Base-by-base conservation (phyloP, 495 filamentous ascomycete species). In the Pyronema domesticum region DNA sequence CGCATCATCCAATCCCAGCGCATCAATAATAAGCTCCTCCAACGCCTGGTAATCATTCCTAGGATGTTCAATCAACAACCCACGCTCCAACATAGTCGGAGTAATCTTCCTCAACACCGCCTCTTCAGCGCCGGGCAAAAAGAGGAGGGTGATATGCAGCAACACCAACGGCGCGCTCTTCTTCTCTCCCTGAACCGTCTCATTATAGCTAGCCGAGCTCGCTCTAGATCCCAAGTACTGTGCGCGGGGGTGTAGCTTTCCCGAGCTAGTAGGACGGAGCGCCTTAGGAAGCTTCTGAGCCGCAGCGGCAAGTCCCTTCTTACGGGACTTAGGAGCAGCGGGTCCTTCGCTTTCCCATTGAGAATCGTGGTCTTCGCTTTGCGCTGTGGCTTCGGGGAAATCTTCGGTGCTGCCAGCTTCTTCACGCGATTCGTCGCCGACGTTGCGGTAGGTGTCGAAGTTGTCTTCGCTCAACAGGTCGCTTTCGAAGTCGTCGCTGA, bases 11-110 rank as follows among this genome's bases (percentile, higher is more conserved):
- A 95, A 86, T 0, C 91, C 91, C 53, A 98, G 68, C 7, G 82
- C 81, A 67, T 95, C 89, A 3, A 95, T 69, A n/a, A 98, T 70
- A 13, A 88, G 74, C 67, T 95, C 91, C 67, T 98, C 91, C 0
- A 98, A 76, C 19, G 94, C 68, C 62, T 94, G 89, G 62, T 89
- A 95, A 58, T 93, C 82, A 55, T 88, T 86, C 60, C 83, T 78
- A 10, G 91, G 91, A 63, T 98, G 91, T 0, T 86, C 80, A 7
- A 98, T 75, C 42, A 98, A 71, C 13, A 98, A 74, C 0, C 91
- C 91, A 0, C 91, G 77, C 59, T 88, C 83, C 9, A 91, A 69
- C 2, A 94, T 79, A 0, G 83, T 89, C 14, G 86, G 81, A 15
- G 79, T 78, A 15, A 83, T 71, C 39, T 78, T 74, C 19, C 80